Evolutionary conservation across 805 yeast species (phyloP).

Genomic region (Barnettozyma sucrosica): DNA sequence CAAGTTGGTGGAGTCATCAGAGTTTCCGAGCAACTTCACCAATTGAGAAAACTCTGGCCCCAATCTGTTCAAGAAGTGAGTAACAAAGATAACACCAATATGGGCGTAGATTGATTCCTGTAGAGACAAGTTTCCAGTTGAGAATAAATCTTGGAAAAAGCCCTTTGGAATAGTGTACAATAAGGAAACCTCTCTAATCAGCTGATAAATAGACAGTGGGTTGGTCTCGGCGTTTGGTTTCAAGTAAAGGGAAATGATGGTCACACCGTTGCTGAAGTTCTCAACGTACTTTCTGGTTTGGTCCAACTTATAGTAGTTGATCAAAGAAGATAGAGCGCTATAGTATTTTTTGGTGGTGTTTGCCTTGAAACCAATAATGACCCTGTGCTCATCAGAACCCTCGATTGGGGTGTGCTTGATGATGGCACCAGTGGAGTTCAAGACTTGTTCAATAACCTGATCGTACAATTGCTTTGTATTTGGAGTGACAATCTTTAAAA

Average conservation of each 20-base stretch:
- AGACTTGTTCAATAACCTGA: conserved; percentile 63
- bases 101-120: conserved; percentile 95
- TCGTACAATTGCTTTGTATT: conserved; percentile 78
- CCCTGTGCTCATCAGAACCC: conserved; percentile 76
- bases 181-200: conserved; percentile 89
- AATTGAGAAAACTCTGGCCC: conserved; percentile 84
- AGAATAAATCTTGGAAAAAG: conserved; percentile 68
- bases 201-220: conserved; percentile 75
- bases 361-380: conserved; percentile 83
- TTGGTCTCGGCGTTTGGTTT: conserved; percentile 48
- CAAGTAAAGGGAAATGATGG: conserved; percentile 82
- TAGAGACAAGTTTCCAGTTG: conserved; percentile 72
- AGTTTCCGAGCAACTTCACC: conserved; percentile 45
- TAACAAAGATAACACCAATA: conserved; percentile 84
- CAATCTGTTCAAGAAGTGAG: conserved; percentile 89
- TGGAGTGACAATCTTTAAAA: conserved; percentile 67
- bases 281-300: conserved; percentile 90
- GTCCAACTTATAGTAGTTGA: conserved; percentile 79
- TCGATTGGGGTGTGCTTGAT: conserved; percentile 81
- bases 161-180: conserved; percentile 88
- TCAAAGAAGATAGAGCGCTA: conserved; percentile 79
- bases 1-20: conserved; percentile 56
- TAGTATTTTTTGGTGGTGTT: conserved; percentile 81
- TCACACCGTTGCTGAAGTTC: conserved; percentile 83
- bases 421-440: conserved; percentile 81